Conservation (phyloP, 495 filamentous ascomycete genomes). For the Aspergillus heteromorphus region DNA sequence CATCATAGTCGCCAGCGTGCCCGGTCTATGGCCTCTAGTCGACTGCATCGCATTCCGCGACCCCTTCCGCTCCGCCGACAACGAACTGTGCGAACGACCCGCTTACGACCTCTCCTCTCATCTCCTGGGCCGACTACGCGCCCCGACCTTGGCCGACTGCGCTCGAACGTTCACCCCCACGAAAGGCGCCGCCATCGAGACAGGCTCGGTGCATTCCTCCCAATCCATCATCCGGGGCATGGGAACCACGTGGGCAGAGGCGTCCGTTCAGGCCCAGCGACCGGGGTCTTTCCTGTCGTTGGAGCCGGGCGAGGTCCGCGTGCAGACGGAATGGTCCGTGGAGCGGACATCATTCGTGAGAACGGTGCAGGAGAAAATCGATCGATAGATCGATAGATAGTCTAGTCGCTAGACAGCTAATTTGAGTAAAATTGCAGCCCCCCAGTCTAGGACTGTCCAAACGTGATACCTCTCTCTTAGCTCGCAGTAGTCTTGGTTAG, state of each 20-base stretch:
- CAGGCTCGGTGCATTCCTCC: background rate
- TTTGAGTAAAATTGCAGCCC: background rate
- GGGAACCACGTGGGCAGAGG: background rate
- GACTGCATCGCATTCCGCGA: background rate
- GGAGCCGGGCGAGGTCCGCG: constrained; percentile 2
- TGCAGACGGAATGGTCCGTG: constrained; percentile 8
- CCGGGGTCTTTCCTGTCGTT: background rate
- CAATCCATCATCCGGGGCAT: background rate
- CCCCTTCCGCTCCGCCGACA: background rate
- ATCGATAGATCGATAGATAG: background rate
- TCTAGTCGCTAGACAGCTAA: no score
- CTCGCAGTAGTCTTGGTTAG: no score
- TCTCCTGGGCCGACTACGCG: background rate
- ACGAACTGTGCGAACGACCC: background rate
- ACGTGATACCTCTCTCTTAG: no score
- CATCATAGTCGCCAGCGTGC: constrained; percentile 2
- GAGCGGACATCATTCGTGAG: background rate
- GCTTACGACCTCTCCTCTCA: background rate
- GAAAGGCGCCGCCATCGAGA: background rate
- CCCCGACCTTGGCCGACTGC: background rate
- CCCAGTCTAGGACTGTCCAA: no score
- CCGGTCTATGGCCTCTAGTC: background rate
- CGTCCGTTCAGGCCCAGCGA: background rate
- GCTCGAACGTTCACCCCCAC: background rate
- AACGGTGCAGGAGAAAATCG: background rate